phyloP scores from a whole-genome alignment of 306 rosid genomes.

The Hippophae tibetana region DNA sequence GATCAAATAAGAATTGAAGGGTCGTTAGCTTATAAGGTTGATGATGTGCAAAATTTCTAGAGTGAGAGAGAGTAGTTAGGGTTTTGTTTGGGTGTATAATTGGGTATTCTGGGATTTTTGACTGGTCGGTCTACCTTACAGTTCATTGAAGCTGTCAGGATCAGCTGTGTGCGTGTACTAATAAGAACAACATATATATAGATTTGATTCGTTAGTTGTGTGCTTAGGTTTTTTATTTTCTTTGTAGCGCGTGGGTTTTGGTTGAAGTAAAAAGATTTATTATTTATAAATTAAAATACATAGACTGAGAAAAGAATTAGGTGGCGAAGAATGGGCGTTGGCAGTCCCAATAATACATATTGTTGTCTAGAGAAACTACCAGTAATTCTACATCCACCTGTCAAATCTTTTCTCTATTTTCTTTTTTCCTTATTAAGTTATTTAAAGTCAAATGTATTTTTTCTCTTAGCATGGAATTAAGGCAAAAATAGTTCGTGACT shows the following conservation, averaged over 20 bases:
- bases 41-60: neutral
- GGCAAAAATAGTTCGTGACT: no score
- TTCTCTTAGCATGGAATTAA: no score
- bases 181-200: no score
- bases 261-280: neutral
- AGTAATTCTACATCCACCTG: slow-evolving; percentile 23
- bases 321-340: slow-evolving; percentile 39
- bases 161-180: neutral
- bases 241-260: slow-evolving; percentile 1
- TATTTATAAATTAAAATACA: neutral
- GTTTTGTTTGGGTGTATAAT: neutral
- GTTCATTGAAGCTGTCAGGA: slow-evolving; percentile 5
- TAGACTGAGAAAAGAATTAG: slow-evolving; percentile 12
- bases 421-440: no score
- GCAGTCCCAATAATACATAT: neutral
- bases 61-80: slow-evolving; percentile 3
- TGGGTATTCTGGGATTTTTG: slow-evolving; percentile 15
- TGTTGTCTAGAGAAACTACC: slow-evolving; percentile 7
- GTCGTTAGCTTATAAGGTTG: slow-evolving; percentile 27
- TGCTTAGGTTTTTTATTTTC: no score
- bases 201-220: slow-evolving; percentile 26
- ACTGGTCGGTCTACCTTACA: slow-evolving; percentile 82
- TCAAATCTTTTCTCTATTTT: slow-evolving; percentile 5
- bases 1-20: slow-evolving; percentile 21
- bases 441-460: no score